Percentiles rank a stretch among this genome's conserved stretches.
phyloP scores from a whole-genome alignment of 2,329 filamentous ascomycete genomes.

The Botryosphaeria dothidea region DNA sequence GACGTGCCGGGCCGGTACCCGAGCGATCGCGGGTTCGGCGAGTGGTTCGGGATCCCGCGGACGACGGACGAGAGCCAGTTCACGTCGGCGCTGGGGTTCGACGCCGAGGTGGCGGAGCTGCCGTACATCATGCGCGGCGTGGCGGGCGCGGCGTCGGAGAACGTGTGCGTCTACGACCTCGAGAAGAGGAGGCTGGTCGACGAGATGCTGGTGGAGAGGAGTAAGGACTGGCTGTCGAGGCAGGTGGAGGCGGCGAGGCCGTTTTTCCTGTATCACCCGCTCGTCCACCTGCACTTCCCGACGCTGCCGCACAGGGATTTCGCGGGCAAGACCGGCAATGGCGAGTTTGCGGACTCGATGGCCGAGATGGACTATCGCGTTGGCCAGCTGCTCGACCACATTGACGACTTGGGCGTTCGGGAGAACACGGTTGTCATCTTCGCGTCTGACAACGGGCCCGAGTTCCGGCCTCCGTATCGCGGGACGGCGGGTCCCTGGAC shows the following conservation, averaged over 20 bases:
- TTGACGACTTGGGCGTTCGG: not conserved
- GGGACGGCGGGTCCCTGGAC: not conserved
- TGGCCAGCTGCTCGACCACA: not conserved
- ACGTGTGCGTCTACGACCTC: slow-evolving; percentile 36
- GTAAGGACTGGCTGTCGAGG: slow-evolving; percentile 26
- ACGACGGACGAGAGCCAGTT: slow-evolving; percentile 42
- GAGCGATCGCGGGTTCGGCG: slow-evolving; percentile 39
- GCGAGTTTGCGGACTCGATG: not conserved
- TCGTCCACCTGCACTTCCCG: slow-evolving; percentile 19
- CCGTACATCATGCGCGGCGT: slow-evolving; percentile 38
- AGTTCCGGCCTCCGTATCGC: not conserved
- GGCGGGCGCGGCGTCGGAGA: slow-evolving; percentile 29
- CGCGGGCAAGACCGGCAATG: not conserved
- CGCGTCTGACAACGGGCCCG: not conserved
- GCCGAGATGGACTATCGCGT: not conserved
- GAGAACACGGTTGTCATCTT: not conserved
- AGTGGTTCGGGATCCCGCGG: slow-evolving; percentile 41
- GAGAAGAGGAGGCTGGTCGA: slow-evolving; percentile 34
- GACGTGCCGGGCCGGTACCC: slow-evolving; percentile 39
- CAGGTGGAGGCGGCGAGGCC: not conserved
- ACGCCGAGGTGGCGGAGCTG: slow-evolving; percentile 35
- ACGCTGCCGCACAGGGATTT: not conserved
- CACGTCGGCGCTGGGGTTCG: slow-evolving; percentile 34
- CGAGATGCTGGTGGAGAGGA: slow-evolving; percentile 34
- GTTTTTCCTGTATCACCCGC: slow-evolving; percentile 20